Conservation (phyloP, 1,139 yeast genomes). For the Pichia sp. region DNA sequence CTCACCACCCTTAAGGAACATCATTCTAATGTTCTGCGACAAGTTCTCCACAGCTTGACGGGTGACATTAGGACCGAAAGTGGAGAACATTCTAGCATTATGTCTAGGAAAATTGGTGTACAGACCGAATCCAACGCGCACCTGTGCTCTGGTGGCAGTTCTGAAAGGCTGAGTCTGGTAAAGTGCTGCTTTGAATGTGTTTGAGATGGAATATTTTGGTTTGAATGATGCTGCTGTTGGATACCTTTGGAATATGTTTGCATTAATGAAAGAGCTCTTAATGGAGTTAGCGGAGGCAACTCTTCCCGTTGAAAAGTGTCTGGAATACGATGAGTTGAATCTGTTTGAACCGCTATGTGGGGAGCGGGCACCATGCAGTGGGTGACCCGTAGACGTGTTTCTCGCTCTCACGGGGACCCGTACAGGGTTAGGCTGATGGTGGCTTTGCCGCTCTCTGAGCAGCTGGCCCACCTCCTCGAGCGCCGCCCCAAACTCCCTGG, state of each 20-base stretch:
- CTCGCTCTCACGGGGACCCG: constrained; percentile 15
- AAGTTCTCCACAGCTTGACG: constrained; percentile 35
- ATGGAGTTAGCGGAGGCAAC: constrained; percentile 1
- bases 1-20: constrained; percentile 28
- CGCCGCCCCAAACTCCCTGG: constrained; percentile 30
- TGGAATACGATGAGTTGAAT: background rate
- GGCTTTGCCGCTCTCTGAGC: constrained; percentile 21
- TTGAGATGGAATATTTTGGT: constrained; percentile 1
- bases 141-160: constrained; percentile 7
- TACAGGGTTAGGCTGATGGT: constrained; percentile 25
- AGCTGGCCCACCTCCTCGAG: constrained; percentile 31
- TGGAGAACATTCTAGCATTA: constrained; percentile 27
- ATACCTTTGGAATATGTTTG: background rate
- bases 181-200: constrained; percentile 11
- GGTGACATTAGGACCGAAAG: constrained; percentile 25
- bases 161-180: constrained; percentile 23
- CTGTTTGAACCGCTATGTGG: background rate
- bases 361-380: too few relatives aligned
- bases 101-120: constrained; percentile 24
- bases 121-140: constrained; percentile 17
- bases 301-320: constrained; percentile 16
- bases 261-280: background rate
- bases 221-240: background rate
- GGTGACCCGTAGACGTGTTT: constrained; percentile 14
- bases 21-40: constrained; percentile 29